A percentile compares a stretch with the other conserved stretches of the same genome.
These are phyloP conservation scores for Bryoglossum gracile DNA, from an alignment of 495 filamentous ascomycete genomes.

Conservation along the genomic window DNA sequence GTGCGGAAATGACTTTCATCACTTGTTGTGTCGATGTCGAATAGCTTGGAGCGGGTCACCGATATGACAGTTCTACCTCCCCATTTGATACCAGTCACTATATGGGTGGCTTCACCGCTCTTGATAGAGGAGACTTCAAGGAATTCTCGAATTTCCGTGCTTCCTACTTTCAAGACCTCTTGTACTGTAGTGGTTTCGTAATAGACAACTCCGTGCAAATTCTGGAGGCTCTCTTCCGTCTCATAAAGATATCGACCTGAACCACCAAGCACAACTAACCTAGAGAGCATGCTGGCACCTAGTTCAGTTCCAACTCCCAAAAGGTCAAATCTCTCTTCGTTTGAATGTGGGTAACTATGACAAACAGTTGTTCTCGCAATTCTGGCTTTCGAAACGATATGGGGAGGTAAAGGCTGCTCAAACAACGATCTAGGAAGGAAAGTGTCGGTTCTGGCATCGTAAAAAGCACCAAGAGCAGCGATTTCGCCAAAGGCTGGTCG, in stretches of 20 bases:
- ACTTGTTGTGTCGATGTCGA: neutral
- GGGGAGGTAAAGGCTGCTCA: constrained; percentile 3
- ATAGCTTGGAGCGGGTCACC: neutral
- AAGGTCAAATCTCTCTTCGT: constrained; percentile 16
- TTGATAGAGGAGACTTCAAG: neutral
- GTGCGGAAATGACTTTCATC: constrained; percentile 4
- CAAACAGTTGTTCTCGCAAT: neutral
- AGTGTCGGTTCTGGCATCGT: constrained; percentile 20
- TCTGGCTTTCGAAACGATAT: constrained; percentile 1
- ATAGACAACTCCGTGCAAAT: constrained; percentile 14
- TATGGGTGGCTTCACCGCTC: constrained; percentile 21
- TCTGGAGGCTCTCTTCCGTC: neutral
- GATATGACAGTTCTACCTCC: constrained; percentile 20
- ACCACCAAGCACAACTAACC: constrained; percentile 11
- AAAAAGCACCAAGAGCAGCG: constrained; percentile 19
- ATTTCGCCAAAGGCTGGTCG: constrained; percentile 22
- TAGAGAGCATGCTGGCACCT: constrained; percentile 19
- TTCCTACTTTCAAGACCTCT: constrained; percentile 19
- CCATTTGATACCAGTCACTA: constrained; percentile 24
- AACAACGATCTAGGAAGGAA: constrained; percentile 17
- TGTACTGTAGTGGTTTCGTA: constrained; percentile 9
- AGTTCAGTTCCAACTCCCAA: constrained; percentile 17
- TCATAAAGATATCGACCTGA: constrained; percentile 20
- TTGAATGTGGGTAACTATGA: constrained; percentile 10
- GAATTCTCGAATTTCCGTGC: constrained; percentile 1